phyloP scores from a whole-genome alignment of 345 rosid species.

The Atalantia buxifolia region DNA sequence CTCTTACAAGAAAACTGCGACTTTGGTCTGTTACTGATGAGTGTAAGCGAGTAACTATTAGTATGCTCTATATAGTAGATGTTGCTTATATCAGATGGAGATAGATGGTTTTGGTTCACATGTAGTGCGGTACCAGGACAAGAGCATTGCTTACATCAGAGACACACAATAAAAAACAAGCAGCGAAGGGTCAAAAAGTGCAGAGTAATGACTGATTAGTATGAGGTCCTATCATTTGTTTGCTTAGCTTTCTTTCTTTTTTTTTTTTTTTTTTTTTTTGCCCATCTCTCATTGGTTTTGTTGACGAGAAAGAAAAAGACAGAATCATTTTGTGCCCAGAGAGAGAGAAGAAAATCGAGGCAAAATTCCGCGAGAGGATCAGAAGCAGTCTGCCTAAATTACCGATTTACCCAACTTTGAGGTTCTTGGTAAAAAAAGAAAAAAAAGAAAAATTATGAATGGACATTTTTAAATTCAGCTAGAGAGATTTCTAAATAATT shows the following conservation, averaged over 20 bases:
- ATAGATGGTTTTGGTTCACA: background rate
- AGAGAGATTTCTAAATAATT: no score
- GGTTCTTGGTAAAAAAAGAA: background rate
- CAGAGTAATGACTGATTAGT: background rate
- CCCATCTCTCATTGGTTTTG: slow-evolving; percentile 17
- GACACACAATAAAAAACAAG: slow-evolving; percentile 6
- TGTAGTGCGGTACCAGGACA: background rate
- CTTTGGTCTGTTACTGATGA: slow-evolving; percentile 3
- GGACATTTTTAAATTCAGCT: no score
- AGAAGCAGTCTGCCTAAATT: slow-evolving; percentile 9
- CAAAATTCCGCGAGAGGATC: slow-evolving; percentile 3
- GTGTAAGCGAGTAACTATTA: background rate
- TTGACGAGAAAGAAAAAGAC: slow-evolving; percentile 13
- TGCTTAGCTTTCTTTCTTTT: background rate
- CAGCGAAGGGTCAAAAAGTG: slow-evolving; percentile 13
- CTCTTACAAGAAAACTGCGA: slow-evolving; percentile 7
- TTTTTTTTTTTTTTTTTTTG: background rate
- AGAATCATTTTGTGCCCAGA: slow-evolving; percentile 24
- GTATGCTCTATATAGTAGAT: background rate
- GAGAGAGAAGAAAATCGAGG: slow-evolving; percentile 5
- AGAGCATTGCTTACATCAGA: background rate
- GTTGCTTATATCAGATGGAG: background rate
- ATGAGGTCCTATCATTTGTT: slow-evolving; percentile 17
- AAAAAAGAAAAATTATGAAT: no score
- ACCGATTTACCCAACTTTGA: slow-evolving; percentile 13